These are phyloP conservation scores for Aschersonia sp. DNA, from an alignment of 2,329 filamentous ascomycete species.

Conservation along the genomic window DNA sequence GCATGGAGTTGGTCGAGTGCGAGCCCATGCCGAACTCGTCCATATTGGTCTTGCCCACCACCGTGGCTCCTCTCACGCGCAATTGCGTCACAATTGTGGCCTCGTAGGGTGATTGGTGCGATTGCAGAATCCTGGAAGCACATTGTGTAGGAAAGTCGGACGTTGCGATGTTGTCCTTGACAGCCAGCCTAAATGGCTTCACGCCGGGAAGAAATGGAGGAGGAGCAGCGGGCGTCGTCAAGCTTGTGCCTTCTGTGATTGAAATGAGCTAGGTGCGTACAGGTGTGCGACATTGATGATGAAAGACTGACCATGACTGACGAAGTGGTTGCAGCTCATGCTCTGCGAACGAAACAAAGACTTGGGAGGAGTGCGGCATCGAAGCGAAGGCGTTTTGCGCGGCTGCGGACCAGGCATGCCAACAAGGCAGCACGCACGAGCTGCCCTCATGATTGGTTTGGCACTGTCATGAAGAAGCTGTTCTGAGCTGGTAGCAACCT, in stretches of 20 bases:
- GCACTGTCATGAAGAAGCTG: not conserved
- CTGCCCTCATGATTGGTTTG: slow-evolving; percentile 12
- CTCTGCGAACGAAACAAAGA: slow-evolving; percentile 10
- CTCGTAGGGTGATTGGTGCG: slow-evolving; percentile 62
- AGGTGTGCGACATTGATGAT: no score
- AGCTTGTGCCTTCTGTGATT: slow-evolving; percentile 1
- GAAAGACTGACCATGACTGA: slow-evolving; percentile 13
- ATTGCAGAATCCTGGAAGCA: slow-evolving; percentile 59
- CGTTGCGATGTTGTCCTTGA: slow-evolving; percentile 71
- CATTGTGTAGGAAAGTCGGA: slow-evolving; percentile 61
- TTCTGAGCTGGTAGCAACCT: not conserved
- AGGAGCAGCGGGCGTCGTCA: not conserved
- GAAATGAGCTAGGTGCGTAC: no score
- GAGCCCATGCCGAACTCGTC: slow-evolving; percentile 97
- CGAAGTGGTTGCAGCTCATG: slow-evolving; percentile 21
- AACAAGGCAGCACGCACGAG: slow-evolving; percentile 12
- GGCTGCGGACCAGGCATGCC: not conserved
- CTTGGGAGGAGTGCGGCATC: no score
- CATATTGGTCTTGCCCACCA: slow-evolving; percentile 78
- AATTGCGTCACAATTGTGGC: slow-evolving; percentile 67
- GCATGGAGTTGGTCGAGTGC: slow-evolving; percentile 57
- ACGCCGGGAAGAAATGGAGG: slow-evolving; percentile 9
- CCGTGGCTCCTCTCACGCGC: slow-evolving; percentile 41
- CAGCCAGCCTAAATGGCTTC: slow-evolving; percentile 33
- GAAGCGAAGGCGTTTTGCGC: not conserved